These are phyloP conservation scores for Plenodomus biglobosus DNA, from an alignment of 2,329 filamentous ascomycete genomes.

Conservation along the genomic window DNA sequence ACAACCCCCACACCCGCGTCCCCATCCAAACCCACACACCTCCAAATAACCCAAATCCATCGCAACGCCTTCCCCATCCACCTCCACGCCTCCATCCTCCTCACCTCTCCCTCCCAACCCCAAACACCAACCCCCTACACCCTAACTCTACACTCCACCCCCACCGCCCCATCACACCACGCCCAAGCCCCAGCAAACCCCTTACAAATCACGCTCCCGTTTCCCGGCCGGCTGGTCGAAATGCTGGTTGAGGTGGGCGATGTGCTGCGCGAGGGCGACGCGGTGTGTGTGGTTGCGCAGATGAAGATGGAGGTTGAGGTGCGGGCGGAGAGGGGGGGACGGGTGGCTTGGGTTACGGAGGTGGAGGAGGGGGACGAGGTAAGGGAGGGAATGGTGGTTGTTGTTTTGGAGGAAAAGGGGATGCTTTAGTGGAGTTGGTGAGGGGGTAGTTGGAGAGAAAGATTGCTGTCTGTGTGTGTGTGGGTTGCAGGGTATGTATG, in stretches of 20 bases:
- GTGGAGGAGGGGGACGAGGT: slow-evolving; percentile 59
- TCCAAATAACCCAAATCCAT: slow-evolving; percentile 57
- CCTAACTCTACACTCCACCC: slow-evolving; percentile 49
- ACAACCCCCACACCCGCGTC: too few species aligned
- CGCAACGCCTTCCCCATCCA: slow-evolving; percentile 62
- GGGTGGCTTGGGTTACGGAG: slow-evolving; percentile 55
- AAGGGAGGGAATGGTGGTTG: slow-evolving; percentile 57
- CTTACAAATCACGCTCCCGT: slow-evolving; percentile 57
- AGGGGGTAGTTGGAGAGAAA: slow-evolving; percentile 41
- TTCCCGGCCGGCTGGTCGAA: slow-evolving; percentile 62
- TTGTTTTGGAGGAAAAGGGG: slow-evolving; percentile 47
- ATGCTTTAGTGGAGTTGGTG: too few species aligned
- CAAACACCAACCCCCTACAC: slow-evolving; percentile 47
- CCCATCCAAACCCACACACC: too few species aligned
- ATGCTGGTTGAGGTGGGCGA: slow-evolving; percentile 59
- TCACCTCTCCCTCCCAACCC: slow-evolving; percentile 48
- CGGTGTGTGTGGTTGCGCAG: slow-evolving; percentile 62
- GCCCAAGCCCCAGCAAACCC: slow-evolving; percentile 51
- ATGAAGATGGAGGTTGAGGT: slow-evolving; percentile 74
- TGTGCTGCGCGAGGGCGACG: slow-evolving; percentile 55
- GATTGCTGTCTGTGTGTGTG: too few species aligned
- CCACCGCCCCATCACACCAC: slow-evolving; percentile 46
- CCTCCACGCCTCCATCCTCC: slow-evolving; percentile 56
- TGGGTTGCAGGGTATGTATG: slow-evolving; percentile 41
- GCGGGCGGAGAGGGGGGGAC: slow-evolving; percentile 52